phyloP scores from a whole-genome alignment of 1,284 basidiomycete genomes.

The Apiotrichum brassicae region DNA sequence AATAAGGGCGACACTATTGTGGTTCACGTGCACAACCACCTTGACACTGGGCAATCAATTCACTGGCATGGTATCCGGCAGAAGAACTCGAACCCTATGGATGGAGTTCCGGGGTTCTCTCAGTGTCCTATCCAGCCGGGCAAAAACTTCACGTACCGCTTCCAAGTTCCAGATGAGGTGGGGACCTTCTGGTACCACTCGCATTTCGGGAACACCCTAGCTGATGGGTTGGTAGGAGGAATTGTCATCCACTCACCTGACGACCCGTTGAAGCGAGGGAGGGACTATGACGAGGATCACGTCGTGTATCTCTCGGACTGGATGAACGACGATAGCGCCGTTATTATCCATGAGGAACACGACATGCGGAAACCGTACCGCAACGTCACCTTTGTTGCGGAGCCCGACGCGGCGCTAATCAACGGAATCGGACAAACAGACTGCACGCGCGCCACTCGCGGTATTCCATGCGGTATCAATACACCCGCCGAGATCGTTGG shows the following conservation, averaged over 20 bases:
- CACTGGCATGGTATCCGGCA: slow-evolving; percentile 36
- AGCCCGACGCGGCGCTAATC: slow-evolving; percentile 24
- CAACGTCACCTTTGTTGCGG: slow-evolving; percentile 5
- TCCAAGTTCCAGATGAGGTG: slow-evolving; percentile 21
- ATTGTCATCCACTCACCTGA: slow-evolving; percentile 25
- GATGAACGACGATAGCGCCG: slow-evolving; percentile 21
- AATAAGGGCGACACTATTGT: slow-evolving; percentile 29
- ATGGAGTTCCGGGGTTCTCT: slow-evolving; percentile 34
- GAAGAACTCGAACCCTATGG: slow-evolving; percentile 25
- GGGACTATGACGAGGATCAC: slow-evolving; percentile 32
- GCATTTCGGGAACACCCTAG: slow-evolving; percentile 22
- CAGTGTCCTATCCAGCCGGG: slow-evolving; percentile 53
- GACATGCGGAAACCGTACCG: slow-evolving; percentile 3
- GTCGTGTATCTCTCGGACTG: slow-evolving; percentile 26
- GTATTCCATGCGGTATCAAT: neutral
- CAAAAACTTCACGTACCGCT: slow-evolving; percentile 51
- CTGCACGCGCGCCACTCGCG: slow-evolving; percentile 5
- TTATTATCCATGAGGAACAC: slow-evolving; percentile 13
- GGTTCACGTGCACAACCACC: slow-evolving; percentile 26
- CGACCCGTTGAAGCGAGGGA: slow-evolving; percentile 20
- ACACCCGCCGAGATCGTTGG: neutral
- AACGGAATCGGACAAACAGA: slow-evolving; percentile 24
- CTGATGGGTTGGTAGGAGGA: slow-evolving; percentile 31
- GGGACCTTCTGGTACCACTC: slow-evolving; percentile 33
- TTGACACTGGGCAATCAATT: slow-evolving; percentile 20